Evolutionary conservation across 2,329 filamentous ascomycete genomes (phyloP).

Genomic region (Cladosporium sp.): DNA sequence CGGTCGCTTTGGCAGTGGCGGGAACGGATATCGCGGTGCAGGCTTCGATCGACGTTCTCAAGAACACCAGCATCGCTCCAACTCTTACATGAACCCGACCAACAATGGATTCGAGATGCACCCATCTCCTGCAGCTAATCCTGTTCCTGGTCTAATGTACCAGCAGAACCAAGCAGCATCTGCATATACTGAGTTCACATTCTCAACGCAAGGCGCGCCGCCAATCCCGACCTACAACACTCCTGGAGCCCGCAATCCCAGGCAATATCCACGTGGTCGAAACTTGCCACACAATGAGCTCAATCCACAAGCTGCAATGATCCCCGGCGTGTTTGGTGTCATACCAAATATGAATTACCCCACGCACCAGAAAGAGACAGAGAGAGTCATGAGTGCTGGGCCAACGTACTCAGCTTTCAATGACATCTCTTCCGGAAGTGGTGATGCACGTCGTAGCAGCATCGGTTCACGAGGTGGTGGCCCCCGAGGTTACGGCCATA

Average conservation of each 20-base stretch:
- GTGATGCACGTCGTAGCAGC: constrained; percentile 1
- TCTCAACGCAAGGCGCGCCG: background rate
- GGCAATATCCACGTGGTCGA: background rate
- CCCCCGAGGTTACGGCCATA: background rate
- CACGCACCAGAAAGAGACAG: background rate
- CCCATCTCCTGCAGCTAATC: background rate
- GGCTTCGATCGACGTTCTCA: background rate
- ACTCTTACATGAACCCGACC: background rate
- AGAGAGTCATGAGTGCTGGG: background rate
- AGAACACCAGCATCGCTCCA: background rate
- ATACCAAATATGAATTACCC: background rate
- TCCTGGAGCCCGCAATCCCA: background rate
- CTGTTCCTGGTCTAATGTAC: background rate
- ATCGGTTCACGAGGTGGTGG: background rate
- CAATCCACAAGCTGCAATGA: background rate
- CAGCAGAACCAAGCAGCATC: background rate
- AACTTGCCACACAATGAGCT: background rate
- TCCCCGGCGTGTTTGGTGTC: background rate
- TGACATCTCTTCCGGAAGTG: background rate
- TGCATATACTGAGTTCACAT: background rate
- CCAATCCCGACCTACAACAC: background rate
- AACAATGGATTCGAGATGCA: background rate
- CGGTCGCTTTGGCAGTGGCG: background rate
- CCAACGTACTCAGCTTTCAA: background rate
- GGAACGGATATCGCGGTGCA: background rate